Base-by-base conservation (phyloP, 1,284 basidiomycete species). In the Fomitopsis palustris region DNA sequence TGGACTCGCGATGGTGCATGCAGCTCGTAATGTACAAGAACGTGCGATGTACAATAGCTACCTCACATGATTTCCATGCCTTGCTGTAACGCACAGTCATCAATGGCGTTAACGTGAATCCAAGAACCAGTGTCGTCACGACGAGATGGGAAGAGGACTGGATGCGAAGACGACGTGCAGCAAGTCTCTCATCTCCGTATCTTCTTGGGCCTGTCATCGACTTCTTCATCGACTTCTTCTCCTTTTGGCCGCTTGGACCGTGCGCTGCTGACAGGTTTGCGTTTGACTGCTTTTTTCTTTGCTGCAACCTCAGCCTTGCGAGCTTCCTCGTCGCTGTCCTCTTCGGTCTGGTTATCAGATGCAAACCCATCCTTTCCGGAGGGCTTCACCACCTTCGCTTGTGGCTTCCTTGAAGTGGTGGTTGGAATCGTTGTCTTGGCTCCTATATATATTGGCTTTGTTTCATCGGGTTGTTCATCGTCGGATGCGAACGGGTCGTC, bases 401-500 rank as follows among this genome's bases (percentile, higher is more conserved):
- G n/a, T 54, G 54, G 12, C 55, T 59, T 49, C 56, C 41, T 35
- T n/a, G 35, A 29, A 29, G 31, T 35, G 35, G 42, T 17, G 25
- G 17, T 42, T 38, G 27, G 31, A 23, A 6, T 56, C 55, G 14
- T 45, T 21, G 21, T 21, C 29, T 14, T 10, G 29, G 56, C 57
- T 45, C 57, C 54, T 51, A 41, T 52, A 21, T 39, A 54, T 31
- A n/a, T 49, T 41, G 54, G 39, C 29, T 54, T 47, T 27, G 53
- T 16, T 9, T 69, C 68, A 42, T 67, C 69, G 1, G 38, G 25
- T 2, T 61, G 55, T 21, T 78, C 77, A 25, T 75, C 73, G 53
- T 82, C 81, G 52, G 81, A 82, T 47, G 67, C 78, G 69, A 85
- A 84, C 3, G 75, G 75, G 66, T 84, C 76, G 39, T 77, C 75